phyloP scores from a whole-genome alignment of 202 grass and related monocot genomes.

The Eragrostis tef region DNA sequence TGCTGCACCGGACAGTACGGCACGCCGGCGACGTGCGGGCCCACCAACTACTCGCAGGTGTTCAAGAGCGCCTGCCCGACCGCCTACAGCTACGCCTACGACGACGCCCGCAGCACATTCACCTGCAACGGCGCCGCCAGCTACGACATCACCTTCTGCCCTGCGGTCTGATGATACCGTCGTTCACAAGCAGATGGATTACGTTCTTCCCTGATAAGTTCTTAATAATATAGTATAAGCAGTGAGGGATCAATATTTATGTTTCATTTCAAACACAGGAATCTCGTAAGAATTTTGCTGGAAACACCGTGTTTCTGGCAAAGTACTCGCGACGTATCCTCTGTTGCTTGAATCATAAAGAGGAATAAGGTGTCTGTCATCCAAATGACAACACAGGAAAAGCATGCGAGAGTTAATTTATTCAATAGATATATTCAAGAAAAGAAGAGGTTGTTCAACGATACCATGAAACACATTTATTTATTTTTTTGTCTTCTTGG shows the following conservation, averaged over 20 bases:
- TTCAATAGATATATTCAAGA: not conserved
- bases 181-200: not conserved
- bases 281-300: not conserved
- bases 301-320: not conserved
- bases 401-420: not conserved
- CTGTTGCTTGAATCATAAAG: not conserved
- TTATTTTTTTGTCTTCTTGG: not conserved
- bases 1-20: constrained; percentile 83
- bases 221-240: not conserved
- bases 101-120: constrained; percentile 76
- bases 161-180: not conserved
- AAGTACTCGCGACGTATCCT: not conserved
- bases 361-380: not conserved
- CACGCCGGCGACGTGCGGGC: constrained; percentile 55
- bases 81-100: constrained; percentile 88
- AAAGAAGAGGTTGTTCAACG: not conserved
- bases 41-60: constrained; percentile 66
- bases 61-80: constrained; percentile 78
- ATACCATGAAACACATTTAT: not conserved
- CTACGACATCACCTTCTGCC: constrained; percentile 79
- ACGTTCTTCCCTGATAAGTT: not conserved
- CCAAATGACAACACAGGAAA: not conserved
- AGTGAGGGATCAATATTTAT: not conserved
- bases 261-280: not conserved
- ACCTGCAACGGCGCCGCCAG: constrained; percentile 58